These are phyloP conservation scores for Candida suzukii DNA, from an alignment of 805 yeast species.

Conservation along the genomic window DNA sequence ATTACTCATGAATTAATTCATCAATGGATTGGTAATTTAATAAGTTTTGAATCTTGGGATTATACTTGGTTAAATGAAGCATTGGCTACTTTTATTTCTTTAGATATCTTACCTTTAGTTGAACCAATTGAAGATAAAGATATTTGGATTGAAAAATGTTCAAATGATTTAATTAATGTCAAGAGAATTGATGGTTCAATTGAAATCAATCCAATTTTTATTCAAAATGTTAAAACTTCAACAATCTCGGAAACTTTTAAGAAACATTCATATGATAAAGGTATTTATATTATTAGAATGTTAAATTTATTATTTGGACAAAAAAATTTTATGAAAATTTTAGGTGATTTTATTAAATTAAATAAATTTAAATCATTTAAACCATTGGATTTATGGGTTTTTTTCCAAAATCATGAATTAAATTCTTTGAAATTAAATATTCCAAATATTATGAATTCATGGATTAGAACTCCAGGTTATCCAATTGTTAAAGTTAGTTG, in stretches of 20 bases:
- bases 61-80: conserved; percentile 71
- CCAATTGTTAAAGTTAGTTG: conserved; percentile 40
- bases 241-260: conserved; percentile 42
- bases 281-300: conserved; percentile 35
- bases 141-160: conserved; percentile 27
- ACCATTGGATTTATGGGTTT: conserved; percentile 48
- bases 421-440: conserved; percentile 33
- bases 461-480: conserved; percentile 55
- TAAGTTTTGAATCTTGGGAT: conserved; percentile 63
- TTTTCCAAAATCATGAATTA: conserved; percentile 18
- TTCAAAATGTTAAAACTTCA: conserved; percentile 27
- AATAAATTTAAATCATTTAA: conserved; percentile 34
- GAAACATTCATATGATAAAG: conserved; percentile 49
- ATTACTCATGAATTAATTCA: conserved; percentile 70
- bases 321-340: conserved; percentile 21
- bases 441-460: conserved; percentile 46
- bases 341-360: conserved; percentile 31
- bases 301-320: conserved; percentile 4
- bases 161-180: conserved; percentile 18
- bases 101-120: conserved; percentile 12
- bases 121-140: conserved; percentile 16
- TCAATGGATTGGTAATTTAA: conserved; percentile 71
- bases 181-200: conserved; percentile 30
- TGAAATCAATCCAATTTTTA: conserved; percentile 28
- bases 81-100: conserved; percentile 64